Evolutionary conservation across 2,329 filamentous ascomycete species (phyloP), one percentile per base, ranked within the genome.

Genomic region (Claviceps monticola): DNA sequence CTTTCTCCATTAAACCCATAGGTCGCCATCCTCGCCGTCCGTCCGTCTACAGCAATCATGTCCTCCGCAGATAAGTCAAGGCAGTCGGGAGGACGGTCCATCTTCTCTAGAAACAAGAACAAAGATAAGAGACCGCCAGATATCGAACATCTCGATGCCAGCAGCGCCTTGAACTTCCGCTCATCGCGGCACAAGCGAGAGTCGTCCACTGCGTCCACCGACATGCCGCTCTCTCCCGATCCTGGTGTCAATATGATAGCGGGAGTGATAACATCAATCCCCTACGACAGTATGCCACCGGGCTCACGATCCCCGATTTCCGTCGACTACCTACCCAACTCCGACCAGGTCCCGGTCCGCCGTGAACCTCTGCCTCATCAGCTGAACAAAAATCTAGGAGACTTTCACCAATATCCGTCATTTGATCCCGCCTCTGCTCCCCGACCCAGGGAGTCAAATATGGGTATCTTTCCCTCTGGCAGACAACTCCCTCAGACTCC

Each of bases 81-180:
- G 69, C 86, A 91, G 74, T 88, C 87, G 52, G 71, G 71, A 61
- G 76, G 76, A 63, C 84, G 82, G 64, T 88, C 84, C 56, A 88
- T 96, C 74, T 96, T 96, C 73, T 89, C 88, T 62, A 81, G 89
- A 64, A 86, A 83, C 71, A 93, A 88, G 72, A 85, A 94, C 69
- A 87, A 83, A 68, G 75, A 77, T 60, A 78, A 79, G 61, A 79
- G 82, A 65, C 74, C 75, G 61, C 68, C 74, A 56, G 78, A 80
- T 66, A 74, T 79, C 60, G 76, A 84, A 59, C 59, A 64, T 46
- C 74, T 78, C 61, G 81, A 84, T 59, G 75, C 79, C 50, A 71
- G 74, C 60, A 82, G 74, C 67, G 74, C 77, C 55, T 68, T 77
- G 60, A 77, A 79, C 58, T 88, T 84, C 61, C 80, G 83, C 62